These are phyloP conservation scores for Ophiocordyceps australis DNA, from an alignment of 2,329 filamentous ascomycete species.

Conservation along the genomic window DNA sequence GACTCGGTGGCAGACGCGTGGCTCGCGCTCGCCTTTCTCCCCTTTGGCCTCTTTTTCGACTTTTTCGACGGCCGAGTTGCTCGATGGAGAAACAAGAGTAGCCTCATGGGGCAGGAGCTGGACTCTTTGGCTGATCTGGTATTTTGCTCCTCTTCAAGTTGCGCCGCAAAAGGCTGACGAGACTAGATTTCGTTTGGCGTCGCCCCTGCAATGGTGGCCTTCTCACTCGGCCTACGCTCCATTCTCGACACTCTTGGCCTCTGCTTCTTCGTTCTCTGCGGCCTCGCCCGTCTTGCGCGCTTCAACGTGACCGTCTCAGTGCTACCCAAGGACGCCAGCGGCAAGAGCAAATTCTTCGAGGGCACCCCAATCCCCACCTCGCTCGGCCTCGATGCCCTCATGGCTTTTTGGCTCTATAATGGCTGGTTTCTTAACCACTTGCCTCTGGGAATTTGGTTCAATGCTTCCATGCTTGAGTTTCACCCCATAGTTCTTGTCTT, in stretches of 20 bases:
- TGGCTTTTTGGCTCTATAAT: constrained; percentile 76
- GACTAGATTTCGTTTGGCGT: constrained; percentile 88
- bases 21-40: constrained; percentile 71
- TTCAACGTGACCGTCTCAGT: constrained; percentile 92
- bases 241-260: constrained; percentile 63
- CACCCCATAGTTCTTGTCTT: constrained; percentile 73
- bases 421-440: constrained; percentile 64
- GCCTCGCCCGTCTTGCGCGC: constrained; percentile 78
- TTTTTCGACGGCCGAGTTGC: constrained; percentile 96
- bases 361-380: constrained; percentile 92
- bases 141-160: constrained; percentile 13
- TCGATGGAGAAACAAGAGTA: constrained; percentile 91
- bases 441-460: constrained; percentile 53
- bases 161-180: too few relatives aligned
- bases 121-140: constrained; percentile 92
- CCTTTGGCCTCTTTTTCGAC: constrained; percentile 90
- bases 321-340: constrained; percentile 78
- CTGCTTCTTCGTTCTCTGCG: constrained; percentile 84
- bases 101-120: constrained; percentile 92
- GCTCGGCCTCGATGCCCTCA: constrained; percentile 59
- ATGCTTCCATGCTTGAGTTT: constrained; percentile 56
- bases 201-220: constrained; percentile 71
- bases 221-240: constrained; percentile 77
- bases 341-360: constrained; percentile 93
- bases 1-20: constrained; percentile 53